Percentiles rank a stretch among this genome's conserved stretches.
Conservation (phyloP, 257 asterid species). For the Orobanche coerulescens region DNA sequence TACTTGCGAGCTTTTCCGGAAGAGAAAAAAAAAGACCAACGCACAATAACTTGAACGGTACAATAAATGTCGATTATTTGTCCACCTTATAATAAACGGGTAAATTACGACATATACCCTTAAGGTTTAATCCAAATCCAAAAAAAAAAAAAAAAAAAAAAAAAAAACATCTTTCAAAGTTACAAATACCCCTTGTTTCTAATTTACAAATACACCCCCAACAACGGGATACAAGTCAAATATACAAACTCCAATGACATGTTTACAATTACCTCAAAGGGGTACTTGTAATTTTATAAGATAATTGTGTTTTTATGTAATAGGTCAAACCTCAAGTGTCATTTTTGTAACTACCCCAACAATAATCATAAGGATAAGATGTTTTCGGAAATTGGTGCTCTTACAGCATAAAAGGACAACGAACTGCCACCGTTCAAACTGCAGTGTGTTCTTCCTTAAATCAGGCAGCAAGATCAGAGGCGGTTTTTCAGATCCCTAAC, state of each 20-base stretch:
- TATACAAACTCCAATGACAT: too few species aligned
- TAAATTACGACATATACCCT: neutral
- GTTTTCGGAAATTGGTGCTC: neutral
- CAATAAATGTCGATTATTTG: too few species aligned
- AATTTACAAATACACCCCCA: too few species aligned
- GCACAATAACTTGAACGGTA: conserved; percentile 45
- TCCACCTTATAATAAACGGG: neutral
- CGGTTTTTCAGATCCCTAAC: conserved; percentile 26
- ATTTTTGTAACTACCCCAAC: neutral
- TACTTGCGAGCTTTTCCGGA: conserved; percentile 25
- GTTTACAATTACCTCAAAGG: neutral
- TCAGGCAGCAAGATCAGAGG: conserved; percentile 68
- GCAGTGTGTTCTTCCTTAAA: conserved; percentile 36
- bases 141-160: too few species aligned
- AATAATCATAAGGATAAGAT: neutral
- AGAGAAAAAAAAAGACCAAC: conserved; percentile 23
- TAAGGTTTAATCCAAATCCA: neutral
- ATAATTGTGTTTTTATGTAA: neutral
- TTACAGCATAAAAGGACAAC: conserved; percentile 38
- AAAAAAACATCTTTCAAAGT: too few species aligned
- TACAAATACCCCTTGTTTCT: too few species aligned
- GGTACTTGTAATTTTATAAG: neutral
- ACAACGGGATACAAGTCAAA: too few species aligned
- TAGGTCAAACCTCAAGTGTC: neutral
- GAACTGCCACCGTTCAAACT: conserved; percentile 66